Percentiles rank a stretch among this genome's conserved stretches.
Conservation (phyloP, 176 grass and related monocot genomes). For the Elymus sibiricus region DNA sequence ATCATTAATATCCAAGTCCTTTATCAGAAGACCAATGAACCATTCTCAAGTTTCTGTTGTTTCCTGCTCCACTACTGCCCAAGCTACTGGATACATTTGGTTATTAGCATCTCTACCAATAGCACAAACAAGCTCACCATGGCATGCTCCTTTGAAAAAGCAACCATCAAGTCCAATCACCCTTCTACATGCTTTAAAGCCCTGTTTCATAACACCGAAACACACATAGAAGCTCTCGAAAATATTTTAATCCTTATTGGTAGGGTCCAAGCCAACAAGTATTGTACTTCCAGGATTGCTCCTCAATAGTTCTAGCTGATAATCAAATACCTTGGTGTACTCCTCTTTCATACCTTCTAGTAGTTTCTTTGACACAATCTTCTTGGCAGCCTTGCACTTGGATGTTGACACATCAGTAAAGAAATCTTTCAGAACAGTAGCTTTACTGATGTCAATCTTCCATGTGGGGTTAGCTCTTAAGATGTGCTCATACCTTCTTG, state of each 20-base stretch:
- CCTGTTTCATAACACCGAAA: no score
- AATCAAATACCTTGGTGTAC: background rate
- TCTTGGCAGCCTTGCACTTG: background rate
- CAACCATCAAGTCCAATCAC: no score
- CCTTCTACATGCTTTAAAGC: no score
- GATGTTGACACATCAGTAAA: background rate
- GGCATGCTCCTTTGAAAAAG: no score
- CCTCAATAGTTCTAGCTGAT: background rate
- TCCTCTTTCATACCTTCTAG: background rate
- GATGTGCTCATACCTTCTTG: background rate
- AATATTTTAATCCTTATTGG: background rate
- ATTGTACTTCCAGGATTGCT: background rate
- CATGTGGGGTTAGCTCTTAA: background rate
- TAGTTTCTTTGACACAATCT: background rate
- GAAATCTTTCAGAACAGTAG: background rate
- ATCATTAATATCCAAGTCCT: background rate
- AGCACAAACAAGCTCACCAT: no score
- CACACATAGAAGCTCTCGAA: no score
- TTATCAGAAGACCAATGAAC: background rate
- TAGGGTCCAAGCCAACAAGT: background rate
- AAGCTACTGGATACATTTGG: no score
- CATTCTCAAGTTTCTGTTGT: background rate
- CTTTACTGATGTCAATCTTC: background rate
- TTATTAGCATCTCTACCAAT: background rate
- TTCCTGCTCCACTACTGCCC: no score